phyloP scores from a whole-genome alignment of 1,139 yeast genomes.

The Pichia sp. region DNA sequence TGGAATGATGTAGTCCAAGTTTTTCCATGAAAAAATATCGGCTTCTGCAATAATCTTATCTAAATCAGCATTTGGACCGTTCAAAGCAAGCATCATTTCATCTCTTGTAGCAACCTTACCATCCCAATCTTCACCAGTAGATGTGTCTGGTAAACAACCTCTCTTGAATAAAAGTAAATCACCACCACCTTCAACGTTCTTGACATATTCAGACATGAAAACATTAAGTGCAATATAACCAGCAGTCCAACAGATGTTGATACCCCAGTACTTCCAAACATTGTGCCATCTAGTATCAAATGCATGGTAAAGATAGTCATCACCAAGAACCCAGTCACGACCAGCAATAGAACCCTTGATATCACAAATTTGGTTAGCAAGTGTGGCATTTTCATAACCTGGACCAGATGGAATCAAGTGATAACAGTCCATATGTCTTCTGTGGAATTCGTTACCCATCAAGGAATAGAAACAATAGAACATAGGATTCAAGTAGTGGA shows the following conservation, averaged over 20 bases:
- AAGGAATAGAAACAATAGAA: constrained; percentile 51
- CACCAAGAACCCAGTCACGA: constrained; percentile 37
- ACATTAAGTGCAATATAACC: constrained; percentile 29
- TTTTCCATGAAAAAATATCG: constrained; percentile 42
- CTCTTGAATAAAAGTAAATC: constrained; percentile 14
- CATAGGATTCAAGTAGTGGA: constrained; percentile 49
- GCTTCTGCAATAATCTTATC: constrained; percentile 16
- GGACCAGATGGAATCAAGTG: constrained; percentile 46
- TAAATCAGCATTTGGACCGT: constrained; percentile 18
- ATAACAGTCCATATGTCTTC: constrained; percentile 46
- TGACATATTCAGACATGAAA: constrained; percentile 36
- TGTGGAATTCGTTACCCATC: constrained; percentile 50
- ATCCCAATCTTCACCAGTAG: constrained; percentile 14
- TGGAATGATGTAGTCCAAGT: constrained; percentile 33
- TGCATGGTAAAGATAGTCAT: constrained; percentile 34
- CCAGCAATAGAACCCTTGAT: constrained; percentile 47
- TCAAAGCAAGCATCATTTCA: constrained; percentile 13
- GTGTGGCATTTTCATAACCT: constrained; percentile 35
- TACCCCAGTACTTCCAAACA: constrained; percentile 49
- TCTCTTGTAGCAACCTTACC: constrained; percentile 15
- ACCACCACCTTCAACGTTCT: constrained; percentile 15
- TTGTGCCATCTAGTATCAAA: constrained; percentile 36
- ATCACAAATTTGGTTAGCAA: constrained; percentile 43
- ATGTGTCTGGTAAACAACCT: constrained; percentile 13
- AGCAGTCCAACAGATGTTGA: constrained; percentile 42